Evolutionary conservation across 495 filamentous ascomycete genomes (phyloP).

Genomic region (Penicillium pancosmium): DNA sequence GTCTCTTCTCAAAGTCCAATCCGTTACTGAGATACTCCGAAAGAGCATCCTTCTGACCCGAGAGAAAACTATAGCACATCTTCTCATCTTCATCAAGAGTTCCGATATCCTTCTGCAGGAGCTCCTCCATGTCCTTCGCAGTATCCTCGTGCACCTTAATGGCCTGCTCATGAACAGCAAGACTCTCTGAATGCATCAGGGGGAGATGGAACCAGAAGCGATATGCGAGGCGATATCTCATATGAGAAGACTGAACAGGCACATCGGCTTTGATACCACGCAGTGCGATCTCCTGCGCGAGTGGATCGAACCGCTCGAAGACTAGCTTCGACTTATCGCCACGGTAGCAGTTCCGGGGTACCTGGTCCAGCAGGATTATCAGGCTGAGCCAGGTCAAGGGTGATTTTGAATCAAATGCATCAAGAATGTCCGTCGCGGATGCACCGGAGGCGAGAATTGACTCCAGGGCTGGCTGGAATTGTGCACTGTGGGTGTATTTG

Average conservation of each 20-base stretch:
- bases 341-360: slow-evolving; percentile 39
- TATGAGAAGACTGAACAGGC: slow-evolving; percentile 17
- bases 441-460: slow-evolving; percentile 22
- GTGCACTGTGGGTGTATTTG: slow-evolving; percentile 14
- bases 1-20: slow-evolving; percentile 27
- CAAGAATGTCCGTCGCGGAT: slow-evolving; percentile 25
- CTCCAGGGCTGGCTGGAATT: slow-evolving; percentile 33
- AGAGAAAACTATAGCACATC: slow-evolving; percentile 18
- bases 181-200: slow-evolving; percentile 37
- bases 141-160: slow-evolving; percentile 25
- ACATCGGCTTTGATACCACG: slow-evolving; percentile 23
- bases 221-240: slow-evolving; percentile 31
- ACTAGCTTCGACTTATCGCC: slow-evolving; percentile 31
- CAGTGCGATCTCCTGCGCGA: slow-evolving; percentile 28
- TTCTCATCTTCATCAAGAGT: slow-evolving; percentile 22
- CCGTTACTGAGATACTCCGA: slow-evolving; percentile 12
- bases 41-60: slow-evolving; percentile 14
- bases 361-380: slow-evolving; percentile 34
- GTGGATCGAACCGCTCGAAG: slow-evolving; percentile 33
- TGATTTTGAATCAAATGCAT: slow-evolving; percentile 20
- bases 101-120: slow-evolving; percentile 16
- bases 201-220: slow-evolving; percentile 39
- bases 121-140: slow-evolving; percentile 19
- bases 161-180: slow-evolving; percentile 29
- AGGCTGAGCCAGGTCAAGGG: slow-evolving; percentile 30